Conservation (phyloP, 805 yeast species). For the Nakazawaea ernobii region DNA sequence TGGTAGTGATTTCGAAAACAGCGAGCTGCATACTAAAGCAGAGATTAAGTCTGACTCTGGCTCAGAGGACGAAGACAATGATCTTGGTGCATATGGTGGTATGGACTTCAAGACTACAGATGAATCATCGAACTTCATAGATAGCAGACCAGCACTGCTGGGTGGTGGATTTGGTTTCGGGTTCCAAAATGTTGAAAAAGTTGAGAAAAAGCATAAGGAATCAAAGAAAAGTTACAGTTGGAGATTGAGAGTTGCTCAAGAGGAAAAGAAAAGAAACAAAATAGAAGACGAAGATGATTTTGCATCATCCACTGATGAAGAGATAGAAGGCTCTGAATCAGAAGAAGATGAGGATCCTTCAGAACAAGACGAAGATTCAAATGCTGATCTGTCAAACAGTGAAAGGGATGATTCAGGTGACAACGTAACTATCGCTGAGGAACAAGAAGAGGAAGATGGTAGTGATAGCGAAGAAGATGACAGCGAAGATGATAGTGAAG, state of each 20-base stretch:
- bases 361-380: conserved; percentile 11
- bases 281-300: conserved; percentile 62
- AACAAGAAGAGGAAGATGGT: conserved; percentile 19
- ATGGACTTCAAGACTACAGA: conserved; percentile 27
- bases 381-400: conserved; percentile 14
- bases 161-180: conserved; percentile 74
- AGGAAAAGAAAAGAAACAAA: conserved; percentile 33
- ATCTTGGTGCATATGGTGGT: not conserved
- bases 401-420: conserved; percentile 21
- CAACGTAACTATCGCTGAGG: conserved; percentile 19
- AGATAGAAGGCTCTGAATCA: conserved; percentile 21
- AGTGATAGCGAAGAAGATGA: conserved; percentile 23
- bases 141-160: conserved; percentile 58
- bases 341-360: conserved; percentile 6
- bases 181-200: conserved; percentile 48
- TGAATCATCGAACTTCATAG: conserved; percentile 46
- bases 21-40: conserved; percentile 21
- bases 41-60: conserved; percentile 10
- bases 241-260: conserved; percentile 54
- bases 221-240: conserved; percentile 64
- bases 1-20: conserved; percentile 21
- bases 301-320: conserved; percentile 26
- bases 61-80: not conserved
- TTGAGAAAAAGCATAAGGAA: conserved; percentile 38
- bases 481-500: conserved; percentile 25